Base-by-base conservation (phyloP, 768 basidiomycete genomes). In the Phlegmacium glaucopus region DNA sequence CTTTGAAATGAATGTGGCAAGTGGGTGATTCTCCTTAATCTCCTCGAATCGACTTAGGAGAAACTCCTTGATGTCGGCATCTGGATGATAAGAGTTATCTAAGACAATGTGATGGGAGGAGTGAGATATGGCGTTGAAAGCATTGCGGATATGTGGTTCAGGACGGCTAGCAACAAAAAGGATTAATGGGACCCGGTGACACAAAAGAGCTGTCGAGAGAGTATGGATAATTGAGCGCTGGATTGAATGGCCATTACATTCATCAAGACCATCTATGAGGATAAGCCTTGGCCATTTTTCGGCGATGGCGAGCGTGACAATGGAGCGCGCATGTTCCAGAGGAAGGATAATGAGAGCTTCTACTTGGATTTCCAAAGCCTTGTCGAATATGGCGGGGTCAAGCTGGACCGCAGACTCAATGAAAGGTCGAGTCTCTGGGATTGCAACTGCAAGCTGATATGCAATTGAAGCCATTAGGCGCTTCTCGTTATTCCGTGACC, bases 391-490 rank as follows among this genome's bases (percentile, higher is more conserved):
- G 4, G 47, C 39, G 4, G 57, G 50, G 30, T 61, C 54, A 10
- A 29, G 26, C 26, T 56, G 50, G 5, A 60, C 22, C 10, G 45
- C 32, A 12, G 41, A 30, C 8, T 27, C 40, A 9, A 63, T 35
- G 4, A 45, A n/a, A 1, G 15, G 30, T 13, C 37, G 45, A 18
- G 48, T 44, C n/a, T 16, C 27, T 18, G 43, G 45, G 48, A 42
- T 22, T 10, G 39, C 34, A 0, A 42, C 15, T 8, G 54, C 53
- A 2, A 71, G 49, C 29, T 71, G 69, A 4, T 56, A 62, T 1
- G 61, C 63, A 25, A 71, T 44, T 0, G 69, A 66, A 1, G 67
- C 50, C 6, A 70, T 42, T 5, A 71, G 55, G 12, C 56, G 51
- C 18, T 45, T 53, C 2, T 55, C 58, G 9, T 54, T 54, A 2